Conservation (phyloP, 2,329 filamentous ascomycete genomes). For the Botryosphaeria dothidea region DNA sequence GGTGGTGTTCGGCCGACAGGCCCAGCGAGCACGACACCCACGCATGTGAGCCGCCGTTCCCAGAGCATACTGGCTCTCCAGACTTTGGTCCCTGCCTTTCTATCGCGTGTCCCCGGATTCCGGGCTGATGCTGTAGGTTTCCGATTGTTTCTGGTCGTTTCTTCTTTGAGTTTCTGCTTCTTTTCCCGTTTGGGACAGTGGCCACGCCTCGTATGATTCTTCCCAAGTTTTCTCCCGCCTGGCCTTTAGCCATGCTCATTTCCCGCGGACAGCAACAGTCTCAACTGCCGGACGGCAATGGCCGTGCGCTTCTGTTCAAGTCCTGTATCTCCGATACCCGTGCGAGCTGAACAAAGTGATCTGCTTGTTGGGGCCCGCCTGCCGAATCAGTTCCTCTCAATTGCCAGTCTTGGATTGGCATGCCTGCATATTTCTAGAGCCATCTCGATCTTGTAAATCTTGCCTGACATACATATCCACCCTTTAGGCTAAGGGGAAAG, state of each 20-base stretch:
- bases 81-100: neutral
- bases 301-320: neutral
- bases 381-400: neutral
- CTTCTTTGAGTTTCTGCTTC: neutral
- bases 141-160: neutral
- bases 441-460: neutral
- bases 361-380: neutral
- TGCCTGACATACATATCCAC: neutral
- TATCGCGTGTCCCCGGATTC: neutral
- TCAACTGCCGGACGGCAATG: neutral
- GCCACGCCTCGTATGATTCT: neutral
- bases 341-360: neutral
- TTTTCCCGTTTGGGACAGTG: neutral
- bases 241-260: neutral
- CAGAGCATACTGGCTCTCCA: neutral
- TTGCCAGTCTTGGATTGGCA: neutral
- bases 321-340: neutral
- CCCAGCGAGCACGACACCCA: neutral
- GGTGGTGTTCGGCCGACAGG: neutral
- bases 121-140: neutral
- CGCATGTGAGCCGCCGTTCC: neutral
- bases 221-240: neutral
- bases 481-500: neutral
- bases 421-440: neutral
- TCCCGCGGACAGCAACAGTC: neutral